These are phyloP conservation scores for Talaromyces sp. DNA, from an alignment of 2,329 filamentous ascomycete species.

Conservation along the genomic window DNA sequence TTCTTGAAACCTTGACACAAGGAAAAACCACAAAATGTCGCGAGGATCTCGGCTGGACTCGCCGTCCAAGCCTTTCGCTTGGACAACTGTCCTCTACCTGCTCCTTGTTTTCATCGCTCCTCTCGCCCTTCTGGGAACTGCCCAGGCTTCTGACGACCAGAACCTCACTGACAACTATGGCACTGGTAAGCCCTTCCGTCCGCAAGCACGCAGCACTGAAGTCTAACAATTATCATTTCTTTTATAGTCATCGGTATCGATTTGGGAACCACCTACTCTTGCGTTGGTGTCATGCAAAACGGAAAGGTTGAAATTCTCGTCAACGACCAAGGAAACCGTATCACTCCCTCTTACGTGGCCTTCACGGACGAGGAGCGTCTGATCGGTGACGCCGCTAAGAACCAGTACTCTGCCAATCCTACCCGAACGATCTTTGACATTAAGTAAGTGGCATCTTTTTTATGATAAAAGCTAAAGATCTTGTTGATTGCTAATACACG, in stretches of 20 bases:
- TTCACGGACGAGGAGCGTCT: slow-evolving; percentile 96
- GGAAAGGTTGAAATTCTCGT: slow-evolving; percentile 93
- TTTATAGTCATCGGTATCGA: slow-evolving; percentile 80
- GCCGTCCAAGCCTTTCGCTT: slow-evolving; percentile 70
- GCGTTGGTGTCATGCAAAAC: slow-evolving; percentile 92
- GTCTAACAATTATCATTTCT: not conserved
- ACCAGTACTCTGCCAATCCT: slow-evolving; percentile 81
- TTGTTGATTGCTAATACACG: not conserved
- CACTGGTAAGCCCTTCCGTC: slow-evolving; percentile 49
- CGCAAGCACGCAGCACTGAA: not conserved
- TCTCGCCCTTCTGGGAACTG: slow-evolving; percentile 73
- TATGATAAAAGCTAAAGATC: not conserved
- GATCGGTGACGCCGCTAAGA: slow-evolving; percentile 96
- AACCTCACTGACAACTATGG: slow-evolving; percentile 65
- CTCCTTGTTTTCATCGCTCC: slow-evolving; percentile 80
- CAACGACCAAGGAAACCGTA: slow-evolving; percentile 96
- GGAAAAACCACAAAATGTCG: slow-evolving; percentile 45
- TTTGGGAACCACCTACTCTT: slow-evolving; percentile 80
- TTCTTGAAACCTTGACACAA: not conserved
- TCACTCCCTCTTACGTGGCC: slow-evolving; percentile 90
- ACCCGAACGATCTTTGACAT: slow-evolving; percentile 71
- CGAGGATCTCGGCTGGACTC: slow-evolving; percentile 51
- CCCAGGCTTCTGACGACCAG: slow-evolving; percentile 64
- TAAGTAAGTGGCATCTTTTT: slow-evolving; percentile 59
- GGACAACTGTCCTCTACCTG: slow-evolving; percentile 86